A percentile compares a stretch with the other conserved stretches of the same genome.
Evolutionary conservation across 306 rosid genomes (phyloP).

Genomic region (Cicer judaicum): DNA sequence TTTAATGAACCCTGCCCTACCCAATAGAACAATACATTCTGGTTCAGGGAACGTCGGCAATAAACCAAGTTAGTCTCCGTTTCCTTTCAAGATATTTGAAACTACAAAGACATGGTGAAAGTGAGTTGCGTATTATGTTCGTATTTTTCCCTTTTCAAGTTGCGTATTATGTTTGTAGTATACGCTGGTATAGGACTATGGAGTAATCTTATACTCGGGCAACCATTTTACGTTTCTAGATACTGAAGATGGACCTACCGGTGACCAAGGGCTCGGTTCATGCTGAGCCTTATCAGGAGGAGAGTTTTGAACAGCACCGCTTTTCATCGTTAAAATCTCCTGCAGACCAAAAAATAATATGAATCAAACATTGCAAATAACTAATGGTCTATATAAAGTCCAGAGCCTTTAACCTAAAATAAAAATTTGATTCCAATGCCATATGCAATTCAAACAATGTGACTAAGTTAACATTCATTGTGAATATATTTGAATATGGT

Average conservation of each 20-base stretch:
- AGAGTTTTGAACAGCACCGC: conserved; percentile 92
- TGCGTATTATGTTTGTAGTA: neutral
- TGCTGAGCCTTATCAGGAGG: conserved; percentile 81
- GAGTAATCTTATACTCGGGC: neutral
- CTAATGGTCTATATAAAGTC: neutral
- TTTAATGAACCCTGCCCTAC: conserved; percentile 7
- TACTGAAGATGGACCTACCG: conserved; percentile 60
- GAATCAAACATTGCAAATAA: conserved; percentile 28
- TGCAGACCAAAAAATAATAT: conserved; percentile 49
- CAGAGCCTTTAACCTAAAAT: conserved; percentile 20
- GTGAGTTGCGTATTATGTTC: neutral
- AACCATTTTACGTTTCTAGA: conserved; percentile 25
- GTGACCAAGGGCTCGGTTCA: conserved; percentile 91
- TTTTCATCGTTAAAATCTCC: conserved; percentile 78
- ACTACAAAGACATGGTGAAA: conserved; percentile 19
- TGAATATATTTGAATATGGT: neutral
- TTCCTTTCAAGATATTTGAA: neutral
- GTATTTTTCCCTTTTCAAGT: neutral
- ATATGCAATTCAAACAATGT: conserved; percentile 26
- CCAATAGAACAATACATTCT: conserved; percentile 14
- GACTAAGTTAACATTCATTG: conserved; percentile 12
- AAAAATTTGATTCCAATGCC: neutral
- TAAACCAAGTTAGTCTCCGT: neutral
- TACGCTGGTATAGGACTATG: neutral
- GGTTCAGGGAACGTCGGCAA: neutral